Evolutionary conservation across 495 filamentous ascomycete genomes (phyloP), one percentile per base, ranked within the genome.

Genomic region (Hypoxylon subgilvum): DNA sequence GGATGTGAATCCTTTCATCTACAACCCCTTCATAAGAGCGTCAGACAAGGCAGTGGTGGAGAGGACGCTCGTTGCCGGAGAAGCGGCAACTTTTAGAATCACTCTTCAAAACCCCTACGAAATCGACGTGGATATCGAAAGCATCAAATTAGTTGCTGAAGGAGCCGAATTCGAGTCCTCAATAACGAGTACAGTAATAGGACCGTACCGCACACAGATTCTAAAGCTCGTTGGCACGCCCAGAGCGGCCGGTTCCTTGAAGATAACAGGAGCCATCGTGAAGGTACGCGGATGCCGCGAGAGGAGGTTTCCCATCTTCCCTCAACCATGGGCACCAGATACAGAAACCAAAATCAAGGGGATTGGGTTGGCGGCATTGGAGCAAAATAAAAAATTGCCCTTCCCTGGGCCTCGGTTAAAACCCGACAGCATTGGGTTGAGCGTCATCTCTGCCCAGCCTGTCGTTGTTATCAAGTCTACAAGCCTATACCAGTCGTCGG

Each of bases 61-160:
- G 55, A 76, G 77, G 53, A 76, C 91, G 10, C 76, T 96, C 39
- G 86, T 96, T 51, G 84, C 90, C 3, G 86, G 85, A 21, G 93
- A 97, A 69, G 70, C 79, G 59, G 86, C 88, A 2, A 81, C 79
- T 2, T 97, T 96, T 70, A 80, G 78, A 65, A 79, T 97, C 22
- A 89, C 86, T 6, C 77, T 98, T 3, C 95, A 97, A 65, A 98
- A 98, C 64, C 89, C 91, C 1, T 96, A 90, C 67, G 92, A 97
- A 45, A 89, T 97, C 63, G 91, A 97, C 40, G 63, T 98, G 1
- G 89, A 94, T 46, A 83, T 97, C 36, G 93, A 97, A 66, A 84
- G 82, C 25, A 76, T 98, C 47, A 80, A 78, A n/a, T 72, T 97
- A 4, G 84, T 90, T 48, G 80, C 84, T 4, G 84, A 88, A 28